phyloP scores from a whole-genome alignment of 225 moss, liverwort and hornwort species.

The Pseudisothecium myosuroides region DNA sequence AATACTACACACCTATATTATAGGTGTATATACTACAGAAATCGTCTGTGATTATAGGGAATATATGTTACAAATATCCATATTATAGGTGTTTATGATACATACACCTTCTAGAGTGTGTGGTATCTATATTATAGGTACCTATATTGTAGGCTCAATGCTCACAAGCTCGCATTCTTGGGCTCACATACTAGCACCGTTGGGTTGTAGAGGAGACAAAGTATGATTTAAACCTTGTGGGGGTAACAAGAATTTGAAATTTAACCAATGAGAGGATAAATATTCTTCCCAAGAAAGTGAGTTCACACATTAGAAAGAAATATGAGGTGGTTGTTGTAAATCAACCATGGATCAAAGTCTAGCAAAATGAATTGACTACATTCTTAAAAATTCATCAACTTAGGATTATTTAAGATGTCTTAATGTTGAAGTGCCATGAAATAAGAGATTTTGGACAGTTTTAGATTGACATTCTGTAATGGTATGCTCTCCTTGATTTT shows the following conservation, averaged over 20 bases:
- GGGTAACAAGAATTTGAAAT: neutral
- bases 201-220: neutral
- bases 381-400: neutral
- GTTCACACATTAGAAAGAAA: neutral
- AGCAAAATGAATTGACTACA: neutral
- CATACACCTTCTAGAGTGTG: no score
- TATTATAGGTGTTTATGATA: no score
- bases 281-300: no score
- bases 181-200: no score
- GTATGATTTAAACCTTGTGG: neutral
- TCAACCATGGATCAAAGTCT: rapidly evolving
- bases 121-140: no score
- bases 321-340: neutral
- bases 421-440: neutral
- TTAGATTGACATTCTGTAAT: neutral
- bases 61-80: no score
- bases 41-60: no score
- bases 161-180: no score
- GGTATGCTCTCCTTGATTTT: neutral
- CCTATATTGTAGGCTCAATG: no score
- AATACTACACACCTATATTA: no score
- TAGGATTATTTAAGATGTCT: neutral
- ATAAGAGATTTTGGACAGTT: rapidly evolving
- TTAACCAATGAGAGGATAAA: neutral
- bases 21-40: no score